Evolutionary conservation across 2,329 filamentous ascomycete genomes (phyloP).

Genomic region (Alternaria alternata): DNA sequence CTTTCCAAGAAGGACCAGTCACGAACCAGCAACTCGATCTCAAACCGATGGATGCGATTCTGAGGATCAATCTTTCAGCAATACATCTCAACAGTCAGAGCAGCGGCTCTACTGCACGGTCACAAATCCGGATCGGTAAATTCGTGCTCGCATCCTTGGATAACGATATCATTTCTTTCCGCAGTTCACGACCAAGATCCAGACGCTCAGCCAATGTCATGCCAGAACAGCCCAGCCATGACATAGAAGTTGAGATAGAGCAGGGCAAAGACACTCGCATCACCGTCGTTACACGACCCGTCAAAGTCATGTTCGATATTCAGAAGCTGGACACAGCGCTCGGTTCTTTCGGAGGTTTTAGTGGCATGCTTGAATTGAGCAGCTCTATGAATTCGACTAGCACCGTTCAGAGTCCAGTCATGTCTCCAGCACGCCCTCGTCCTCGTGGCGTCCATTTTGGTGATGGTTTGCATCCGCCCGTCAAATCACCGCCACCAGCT

Average conservation of each 20-base stretch:
- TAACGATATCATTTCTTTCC: slow-evolving; percentile 62
- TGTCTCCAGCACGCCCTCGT: slow-evolving; percentile 40
- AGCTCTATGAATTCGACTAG: slow-evolving; percentile 80
- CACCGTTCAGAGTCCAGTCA: slow-evolving; percentile 54
- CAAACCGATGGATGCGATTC: slow-evolving; percentile 40
- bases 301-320: slow-evolving; percentile 79
- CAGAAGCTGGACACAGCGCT: slow-evolving; percentile 85
- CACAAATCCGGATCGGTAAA: slow-evolving; percentile 49
- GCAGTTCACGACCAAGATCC: slow-evolving; percentile 40
- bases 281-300: slow-evolving; percentile 77
- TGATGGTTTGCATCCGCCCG: slow-evolving; percentile 48
- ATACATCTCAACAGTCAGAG: slow-evolving; percentile 36
- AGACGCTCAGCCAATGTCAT: slow-evolving; percentile 31
- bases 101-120: slow-evolving; percentile 19
- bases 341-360: slow-evolving; percentile 87
- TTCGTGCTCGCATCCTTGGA: slow-evolving; percentile 59
- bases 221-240: slow-evolving; percentile 37
- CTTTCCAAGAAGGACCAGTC: slow-evolving; percentile 17
- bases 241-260: slow-evolving; percentile 46
- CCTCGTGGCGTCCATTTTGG: slow-evolving; percentile 67
- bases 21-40: slow-evolving; percentile 27
- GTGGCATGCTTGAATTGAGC: slow-evolving; percentile 87
- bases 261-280: slow-evolving; percentile 50
- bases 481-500: slow-evolving; percentile 21
- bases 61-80: slow-evolving; percentile 33